Evolutionary conservation across 2,329 filamentous ascomycete species (phyloP), one percentile per base, ranked within the genome.

Genomic region (Thermothelomyces thermophilus): DNA sequence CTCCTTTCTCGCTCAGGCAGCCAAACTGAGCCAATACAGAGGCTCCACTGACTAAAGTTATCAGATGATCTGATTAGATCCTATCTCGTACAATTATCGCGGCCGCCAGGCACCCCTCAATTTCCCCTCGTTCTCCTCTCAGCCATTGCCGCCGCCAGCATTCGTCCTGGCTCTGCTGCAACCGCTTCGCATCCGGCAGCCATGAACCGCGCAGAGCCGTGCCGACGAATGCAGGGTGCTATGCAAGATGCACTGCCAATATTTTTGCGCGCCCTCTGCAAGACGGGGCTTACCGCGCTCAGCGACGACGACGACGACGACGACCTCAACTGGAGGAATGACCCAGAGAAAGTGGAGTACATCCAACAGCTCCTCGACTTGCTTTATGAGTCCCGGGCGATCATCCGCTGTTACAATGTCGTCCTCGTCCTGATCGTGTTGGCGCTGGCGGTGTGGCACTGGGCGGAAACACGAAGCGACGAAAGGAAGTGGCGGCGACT

Each of bases 301-400:
- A 33, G 41, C 31, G 51, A 43, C 9, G 51, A 34, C 8, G 57
- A 48, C 26, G 48, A 48, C 28, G 51, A 30, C 5, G 57, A 48
- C 31, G 48, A 50, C 33, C 10, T 30, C 13, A 36, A 47, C 36
- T 49, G 45, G 42, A 30, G 52, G 46, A 44, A 54, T 17, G 79
- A 73, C 50, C 67, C 67, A 8, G 66, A 67, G 17, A 61, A 64
- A 41, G 60, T 66, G 17, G 58, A 60, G n/a, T 70, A 68, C 36
- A 45, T 71, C 7, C 56, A 54, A 9, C 50, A 62, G 13, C 57
- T 70, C 3, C 64, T 68, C 45, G 43, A 53, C 8, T 57, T 58
- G 19, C 56, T 70, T 20, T 62, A 64, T 34, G 50, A 65, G 30
- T 65, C 68, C 2, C 65, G 69, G 17, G 41, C 40, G 5, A 59